Evolutionary conservation across 192 early-diverging fungal species (phyloP).

Genomic region (Rhizoclosmatium sp.): DNA sequence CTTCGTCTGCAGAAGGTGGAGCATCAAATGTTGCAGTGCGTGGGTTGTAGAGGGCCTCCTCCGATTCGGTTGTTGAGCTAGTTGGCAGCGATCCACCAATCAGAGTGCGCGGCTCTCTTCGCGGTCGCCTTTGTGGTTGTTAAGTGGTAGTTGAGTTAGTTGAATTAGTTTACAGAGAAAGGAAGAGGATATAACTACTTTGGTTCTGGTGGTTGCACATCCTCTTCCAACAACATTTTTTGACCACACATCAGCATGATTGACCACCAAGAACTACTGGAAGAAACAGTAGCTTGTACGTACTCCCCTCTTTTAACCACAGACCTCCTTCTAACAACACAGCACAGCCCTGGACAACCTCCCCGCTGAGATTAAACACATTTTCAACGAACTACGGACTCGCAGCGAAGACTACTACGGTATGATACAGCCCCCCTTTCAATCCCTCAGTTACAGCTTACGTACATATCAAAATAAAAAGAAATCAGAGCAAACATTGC

Average conservation of each 20-base stretch:
- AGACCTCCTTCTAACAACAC: background rate
- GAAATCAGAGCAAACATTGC: slow-evolving; percentile 30
- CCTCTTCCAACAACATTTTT: no score
- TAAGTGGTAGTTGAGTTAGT: no score
- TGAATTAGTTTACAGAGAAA: no score
- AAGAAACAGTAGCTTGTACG: slow-evolving; percentile 19
- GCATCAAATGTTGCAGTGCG: no score
- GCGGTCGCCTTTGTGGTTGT: no score
- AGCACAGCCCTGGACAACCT: slow-evolving; percentile 34
- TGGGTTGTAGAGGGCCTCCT: no score
- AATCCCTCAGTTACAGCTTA: background rate
- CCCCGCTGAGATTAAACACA: slow-evolving; percentile 27
- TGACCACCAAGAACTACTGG: slow-evolving; percentile 34
- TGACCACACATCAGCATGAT: background rate
- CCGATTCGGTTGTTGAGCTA: no score
- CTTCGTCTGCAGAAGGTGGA: no score
- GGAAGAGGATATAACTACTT: no score
- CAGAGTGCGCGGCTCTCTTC: no score
- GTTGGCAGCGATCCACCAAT: no score
- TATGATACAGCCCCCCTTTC: background rate
- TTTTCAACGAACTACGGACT: slow-evolving; percentile 35
- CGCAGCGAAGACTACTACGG: slow-evolving; percentile 32
- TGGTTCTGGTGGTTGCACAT: no score
- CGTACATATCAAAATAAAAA: background rate
- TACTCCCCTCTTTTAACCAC: background rate